Percentiles rank a stretch among this genome's conserved stretches.
These are phyloP conservation scores for Neurospora tetraspora DNA, from an alignment of 495 filamentous ascomycete genomes.

Conservation along the genomic window DNA sequence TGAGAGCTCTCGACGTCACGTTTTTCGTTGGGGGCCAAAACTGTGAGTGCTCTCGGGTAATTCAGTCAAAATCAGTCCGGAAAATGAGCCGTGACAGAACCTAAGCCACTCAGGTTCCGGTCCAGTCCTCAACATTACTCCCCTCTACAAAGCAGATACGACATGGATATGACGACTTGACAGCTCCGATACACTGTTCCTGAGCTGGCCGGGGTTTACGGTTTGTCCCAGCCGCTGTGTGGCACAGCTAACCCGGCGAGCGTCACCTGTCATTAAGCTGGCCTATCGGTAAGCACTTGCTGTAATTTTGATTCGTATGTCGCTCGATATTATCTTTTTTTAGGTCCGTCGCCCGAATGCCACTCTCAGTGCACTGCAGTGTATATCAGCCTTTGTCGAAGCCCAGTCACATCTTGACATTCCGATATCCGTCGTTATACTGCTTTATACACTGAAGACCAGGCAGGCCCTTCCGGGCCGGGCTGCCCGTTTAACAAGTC, in stretches of 20 bases:
- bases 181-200: neutral
- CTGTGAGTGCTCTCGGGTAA: neutral
- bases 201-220: neutral
- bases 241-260: neutral
- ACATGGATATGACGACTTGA: neutral
- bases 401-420: neutral
- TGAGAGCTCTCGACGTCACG: neutral
- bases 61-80: neutral
- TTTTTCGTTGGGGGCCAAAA: neutral
- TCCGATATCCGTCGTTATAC: neutral
- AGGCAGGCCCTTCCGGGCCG: neutral
- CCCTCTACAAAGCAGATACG: neutral
- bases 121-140: neutral
- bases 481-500: neutral
- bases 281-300: neutral
- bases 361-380: neutral
- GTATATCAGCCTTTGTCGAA: neutral
- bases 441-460: neutral
- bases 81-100: neutral
- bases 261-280: neutral
- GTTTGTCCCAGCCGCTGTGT: neutral
- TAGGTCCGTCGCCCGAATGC: neutral
- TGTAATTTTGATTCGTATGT: neutral
- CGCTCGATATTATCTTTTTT: neutral
- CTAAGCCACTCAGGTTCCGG: neutral